A percentile compares a stretch with the other conserved stretches of the same genome.
phyloP scores from a whole-genome alignment of 2,329 filamentous ascomycete genomes.

The Xylaria multiplex region DNA sequence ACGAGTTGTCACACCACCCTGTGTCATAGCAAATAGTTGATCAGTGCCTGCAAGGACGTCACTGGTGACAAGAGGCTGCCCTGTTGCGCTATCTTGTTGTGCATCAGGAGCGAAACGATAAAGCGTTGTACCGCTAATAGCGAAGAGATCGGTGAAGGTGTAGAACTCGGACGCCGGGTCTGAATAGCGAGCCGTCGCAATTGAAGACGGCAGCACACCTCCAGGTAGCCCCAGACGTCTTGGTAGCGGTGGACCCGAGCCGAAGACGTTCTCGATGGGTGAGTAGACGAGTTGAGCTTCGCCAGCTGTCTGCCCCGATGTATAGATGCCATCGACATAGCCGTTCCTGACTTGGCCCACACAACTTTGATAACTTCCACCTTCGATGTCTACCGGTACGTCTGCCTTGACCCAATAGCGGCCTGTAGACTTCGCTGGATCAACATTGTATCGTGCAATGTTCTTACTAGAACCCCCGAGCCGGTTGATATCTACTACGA shows the following conservation, averaged over 20 bases:
- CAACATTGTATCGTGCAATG: constrained; percentile 17
- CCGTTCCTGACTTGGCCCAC: constrained; percentile 12
- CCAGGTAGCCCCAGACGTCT: constrained; percentile 13
- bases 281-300: constrained; percentile 11
- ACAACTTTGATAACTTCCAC: constrained; percentile 18
- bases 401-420: constrained; percentile 16
- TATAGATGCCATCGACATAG: constrained; percentile 19
- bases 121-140: constrained; percentile 15
- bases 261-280: constrained; percentile 15
- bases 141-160: constrained; percentile 18
- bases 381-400: constrained; percentile 18
- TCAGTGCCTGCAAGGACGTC: too few relatives aligned
- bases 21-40: too few relatives aligned
- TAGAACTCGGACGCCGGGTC: constrained; percentile 12
- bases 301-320: constrained; percentile 4
- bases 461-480: constrained; percentile 6
- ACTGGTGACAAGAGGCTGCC: too few relatives aligned
- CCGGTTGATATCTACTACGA: constrained; percentile 14
- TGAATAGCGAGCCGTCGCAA: constrained; percentile 16
- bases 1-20: too few relatives aligned
- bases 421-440: constrained; percentile 20
- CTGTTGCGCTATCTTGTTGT: background rate
- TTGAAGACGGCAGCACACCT: constrained; percentile 10
- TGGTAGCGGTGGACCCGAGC: constrained; percentile 12
- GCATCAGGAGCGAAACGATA: constrained; percentile 12